Conservation (phyloP, 805 yeast species). For the Ogataea henricii region DNA sequence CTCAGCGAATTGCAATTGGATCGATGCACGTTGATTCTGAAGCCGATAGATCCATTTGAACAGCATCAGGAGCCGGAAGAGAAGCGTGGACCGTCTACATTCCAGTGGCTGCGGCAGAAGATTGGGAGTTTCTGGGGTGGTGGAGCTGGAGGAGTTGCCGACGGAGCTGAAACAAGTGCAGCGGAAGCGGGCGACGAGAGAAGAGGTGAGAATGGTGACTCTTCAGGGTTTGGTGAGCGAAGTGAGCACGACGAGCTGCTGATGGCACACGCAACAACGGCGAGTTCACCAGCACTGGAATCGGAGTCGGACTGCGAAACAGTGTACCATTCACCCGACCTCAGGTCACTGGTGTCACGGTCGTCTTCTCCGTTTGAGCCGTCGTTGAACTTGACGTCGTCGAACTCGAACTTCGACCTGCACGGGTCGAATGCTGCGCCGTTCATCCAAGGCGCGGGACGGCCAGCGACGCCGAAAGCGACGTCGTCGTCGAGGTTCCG, state of each 20-base stretch:
- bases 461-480: conserved; percentile 12
- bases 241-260: neutral
- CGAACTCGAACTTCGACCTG: conserved; percentile 29
- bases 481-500: conserved; percentile 18
- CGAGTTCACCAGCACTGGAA: conserved; percentile 11
- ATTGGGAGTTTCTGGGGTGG: conserved; percentile 17
- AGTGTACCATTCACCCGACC: conserved; percentile 30
- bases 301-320: conserved; percentile 27
- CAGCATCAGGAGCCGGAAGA: conserved; percentile 16
- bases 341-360: conserved; percentile 22
- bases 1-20: conserved; percentile 57
- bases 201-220: neutral
- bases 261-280: neutral
- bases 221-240: no score
- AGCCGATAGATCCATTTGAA: conserved; percentile 47
- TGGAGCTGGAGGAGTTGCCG: neutral
- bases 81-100: conserved; percentile 14
- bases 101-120: conserved; percentile 31
- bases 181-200: neutral
- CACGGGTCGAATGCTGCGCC: conserved; percentile 22
- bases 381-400: conserved; percentile 22
- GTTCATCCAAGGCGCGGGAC: conserved; percentile 10
- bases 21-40: conserved; percentile 72
- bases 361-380: conserved; percentile 26
- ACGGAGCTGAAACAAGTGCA: neutral